Conservation (phyloP, 2,329 filamentous ascomycete species). For the Paracorniculantispora psalliotae region DNA sequence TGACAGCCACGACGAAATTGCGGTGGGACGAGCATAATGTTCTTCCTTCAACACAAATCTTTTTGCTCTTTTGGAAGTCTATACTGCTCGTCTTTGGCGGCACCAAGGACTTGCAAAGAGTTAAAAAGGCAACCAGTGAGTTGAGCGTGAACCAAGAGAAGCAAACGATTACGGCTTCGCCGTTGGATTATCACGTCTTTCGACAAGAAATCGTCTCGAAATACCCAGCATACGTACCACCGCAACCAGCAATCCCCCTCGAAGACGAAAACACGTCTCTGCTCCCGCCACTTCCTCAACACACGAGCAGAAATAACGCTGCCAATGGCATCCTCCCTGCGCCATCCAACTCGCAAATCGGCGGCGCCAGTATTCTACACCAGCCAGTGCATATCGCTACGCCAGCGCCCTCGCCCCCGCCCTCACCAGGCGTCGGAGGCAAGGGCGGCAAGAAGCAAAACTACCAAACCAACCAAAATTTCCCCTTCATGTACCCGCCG, state of each 20-base stretch:
- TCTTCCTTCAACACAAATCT: conserved; percentile 63
- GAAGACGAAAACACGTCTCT: conserved; percentile 90
- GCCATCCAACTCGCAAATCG: conserved; percentile 49
- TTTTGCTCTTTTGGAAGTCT: conserved; percentile 88
- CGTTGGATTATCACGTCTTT: conserved; percentile 92
- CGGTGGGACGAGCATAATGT: conserved; percentile 66
- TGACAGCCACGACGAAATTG: conserved; percentile 62
- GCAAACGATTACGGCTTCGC: conserved; percentile 85
- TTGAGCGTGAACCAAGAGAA: conserved; percentile 58
- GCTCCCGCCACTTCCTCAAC: conserved; percentile 75
- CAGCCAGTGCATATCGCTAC: conserved; percentile 99
- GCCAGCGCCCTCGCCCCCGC: conserved; percentile 89
- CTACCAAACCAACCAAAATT: conserved; percentile 98
- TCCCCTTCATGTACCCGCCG: conserved; percentile 95
- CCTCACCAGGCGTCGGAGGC: conserved; percentile 78
- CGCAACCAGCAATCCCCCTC: conserved; percentile 73
- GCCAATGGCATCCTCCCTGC: conserved; percentile 58
- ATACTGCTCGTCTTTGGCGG: conserved; percentile 83
- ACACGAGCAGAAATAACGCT: conserved; percentile 57
- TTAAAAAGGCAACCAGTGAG: conserved; percentile 69
- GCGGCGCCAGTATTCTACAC: conserved; percentile 76
- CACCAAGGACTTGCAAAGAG: conserved; percentile 62
- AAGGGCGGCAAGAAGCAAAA: conserved; percentile 98
- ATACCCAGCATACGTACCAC: conserved; percentile 93
- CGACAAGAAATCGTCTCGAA: conserved; percentile 96